Percentiles rank a stretch among this genome's conserved stretches.
Conservation (phyloP, 768 basidiomycete species). For the Boletus pseudopeckii region DNA sequence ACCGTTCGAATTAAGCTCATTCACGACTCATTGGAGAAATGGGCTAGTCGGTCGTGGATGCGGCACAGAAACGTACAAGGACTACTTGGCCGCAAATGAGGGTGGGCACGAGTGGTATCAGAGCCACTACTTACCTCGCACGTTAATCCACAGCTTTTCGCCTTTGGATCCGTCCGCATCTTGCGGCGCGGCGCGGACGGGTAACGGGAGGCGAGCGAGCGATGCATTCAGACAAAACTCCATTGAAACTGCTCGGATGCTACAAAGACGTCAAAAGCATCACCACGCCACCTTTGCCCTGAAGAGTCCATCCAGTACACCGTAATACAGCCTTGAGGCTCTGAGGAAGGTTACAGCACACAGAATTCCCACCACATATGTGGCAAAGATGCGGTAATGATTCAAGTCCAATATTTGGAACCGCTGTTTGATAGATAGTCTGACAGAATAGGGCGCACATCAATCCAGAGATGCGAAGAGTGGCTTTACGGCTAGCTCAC, state of each 20-base stretch:
- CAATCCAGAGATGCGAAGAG: slow-evolving; percentile 11
- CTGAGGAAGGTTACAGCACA: slow-evolving; percentile 19
- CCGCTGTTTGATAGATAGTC: slow-evolving; percentile 10
- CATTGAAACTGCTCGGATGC: slow-evolving; percentile 12
- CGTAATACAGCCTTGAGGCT: slow-evolving; percentile 11
- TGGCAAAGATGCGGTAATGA: slow-evolving; percentile 24
- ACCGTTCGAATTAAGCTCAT: slow-evolving; percentile 10
- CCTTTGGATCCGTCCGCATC: slow-evolving; percentile 16
- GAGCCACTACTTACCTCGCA: slow-evolving; percentile 2
- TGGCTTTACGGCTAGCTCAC: slow-evolving; percentile 11
- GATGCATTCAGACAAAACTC: slow-evolving; percentile 8
- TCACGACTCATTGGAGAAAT: slow-evolving; percentile 7
- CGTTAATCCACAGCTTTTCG: slow-evolving; percentile 8
- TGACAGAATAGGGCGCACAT: slow-evolving; percentile 15
- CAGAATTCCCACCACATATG: slow-evolving; percentile 12
- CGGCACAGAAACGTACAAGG: slow-evolving; percentile 22
- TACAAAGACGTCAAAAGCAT: neutral
- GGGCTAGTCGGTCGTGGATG: slow-evolving; percentile 12
- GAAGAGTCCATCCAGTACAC: neutral
- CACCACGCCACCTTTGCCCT: slow-evolving; percentile 21
- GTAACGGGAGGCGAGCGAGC: slow-evolving; percentile 1
- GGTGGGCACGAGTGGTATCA: slow-evolving; percentile 18
- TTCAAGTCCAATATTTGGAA: neutral
- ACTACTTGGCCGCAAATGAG: slow-evolving; percentile 15
- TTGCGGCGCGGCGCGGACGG: slow-evolving; percentile 1